phyloP scores from a whole-genome alignment of 2,329 filamentous ascomycete species.

The Verticillium longisporum region DNA sequence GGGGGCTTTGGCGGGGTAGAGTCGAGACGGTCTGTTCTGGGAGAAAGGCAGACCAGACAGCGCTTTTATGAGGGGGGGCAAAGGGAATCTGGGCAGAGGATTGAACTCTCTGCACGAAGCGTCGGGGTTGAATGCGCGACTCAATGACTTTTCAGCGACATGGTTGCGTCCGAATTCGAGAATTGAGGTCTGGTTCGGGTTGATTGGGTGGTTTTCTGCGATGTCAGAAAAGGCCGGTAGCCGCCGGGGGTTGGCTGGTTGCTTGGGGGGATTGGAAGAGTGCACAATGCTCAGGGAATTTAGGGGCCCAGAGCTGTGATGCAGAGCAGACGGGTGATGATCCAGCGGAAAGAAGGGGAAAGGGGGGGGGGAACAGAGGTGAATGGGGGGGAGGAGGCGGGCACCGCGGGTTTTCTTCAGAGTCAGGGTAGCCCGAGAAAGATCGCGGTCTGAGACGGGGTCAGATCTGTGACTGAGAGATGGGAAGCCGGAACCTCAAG shows the following conservation, averaged over 20 bases:
- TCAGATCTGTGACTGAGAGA: background rate
- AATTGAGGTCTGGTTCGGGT: conserved; percentile 1
- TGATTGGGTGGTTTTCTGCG: background rate
- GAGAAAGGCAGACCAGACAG: conserved; percentile 4
- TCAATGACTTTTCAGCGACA: conserved; percentile 11
- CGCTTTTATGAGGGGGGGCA: conserved; percentile 1
- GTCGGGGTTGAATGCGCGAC: background rate
- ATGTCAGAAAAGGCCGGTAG: background rate
- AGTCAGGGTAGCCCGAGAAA: background rate
- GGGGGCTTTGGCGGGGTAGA: conserved; percentile 2
- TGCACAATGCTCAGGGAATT: background rate
- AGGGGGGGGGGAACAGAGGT: background rate
- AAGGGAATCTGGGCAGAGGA: conserved; percentile 1
- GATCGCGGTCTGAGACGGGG: background rate
- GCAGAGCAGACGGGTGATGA: conserved; percentile 1
- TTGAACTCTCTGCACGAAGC: conserved; percentile 7
- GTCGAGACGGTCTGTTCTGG: conserved; percentile 4
- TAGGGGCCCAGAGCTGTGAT: background rate
- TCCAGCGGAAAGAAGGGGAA: background rate
- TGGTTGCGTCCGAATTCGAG: conserved; percentile 7
- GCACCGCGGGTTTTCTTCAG: background rate
- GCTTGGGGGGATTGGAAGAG: background rate
- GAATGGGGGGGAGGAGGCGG: background rate
- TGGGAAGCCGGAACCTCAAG: background rate
- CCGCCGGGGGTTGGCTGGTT: background rate